Percentiles rank a stretch among this genome's conserved stretches.
phyloP scores from a whole-genome alignment of 768 basidiomycete species.

The Suillus discolor region DNA sequence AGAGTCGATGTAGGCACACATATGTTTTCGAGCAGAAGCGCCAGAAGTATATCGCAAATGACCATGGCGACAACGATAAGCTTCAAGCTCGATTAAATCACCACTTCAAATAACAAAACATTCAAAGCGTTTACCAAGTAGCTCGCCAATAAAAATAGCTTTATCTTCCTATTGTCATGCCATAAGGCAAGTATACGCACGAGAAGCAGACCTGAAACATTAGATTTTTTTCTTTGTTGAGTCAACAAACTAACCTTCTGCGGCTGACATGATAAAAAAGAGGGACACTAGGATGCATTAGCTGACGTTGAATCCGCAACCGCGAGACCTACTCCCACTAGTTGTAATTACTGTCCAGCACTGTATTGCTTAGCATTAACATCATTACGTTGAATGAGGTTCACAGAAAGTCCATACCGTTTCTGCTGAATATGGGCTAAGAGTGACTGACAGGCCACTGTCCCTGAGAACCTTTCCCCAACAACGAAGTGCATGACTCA shows the following conservation, averaged over 20 bases:
- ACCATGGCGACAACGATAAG: slow-evolving; percentile 9
- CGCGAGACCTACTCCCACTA: slow-evolving; percentile 8
- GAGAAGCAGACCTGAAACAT: slow-evolving; percentile 13
- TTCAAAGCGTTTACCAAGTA: slow-evolving; percentile 8
- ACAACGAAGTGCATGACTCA: background rate
- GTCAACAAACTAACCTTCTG: slow-evolving; percentile 6
- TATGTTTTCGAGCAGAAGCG: slow-evolving; percentile 6
- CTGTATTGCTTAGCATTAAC: background rate
- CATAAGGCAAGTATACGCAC: slow-evolving; percentile 16
- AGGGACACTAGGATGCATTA: slow-evolving; percentile 3
- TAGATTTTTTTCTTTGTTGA: background rate
- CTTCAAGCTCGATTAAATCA: background rate
- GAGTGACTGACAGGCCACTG: background rate
- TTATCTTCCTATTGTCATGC: background rate
- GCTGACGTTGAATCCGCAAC: background rate
- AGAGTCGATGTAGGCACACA: slow-evolving; percentile 7
- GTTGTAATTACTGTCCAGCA: slow-evolving; percentile 10
- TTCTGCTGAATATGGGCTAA: background rate
- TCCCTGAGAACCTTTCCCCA: background rate
- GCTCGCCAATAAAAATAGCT: slow-evolving; percentile 5
- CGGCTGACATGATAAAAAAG: slow-evolving; percentile 11
- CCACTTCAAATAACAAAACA: background rate
- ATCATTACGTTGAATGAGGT: background rate
- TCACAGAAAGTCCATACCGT: background rate
- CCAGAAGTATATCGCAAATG: slow-evolving; percentile 6